Evolutionary conservation across 208 protist species (phyloP).

Genomic region (Tritrichomonas musculus): DNA sequence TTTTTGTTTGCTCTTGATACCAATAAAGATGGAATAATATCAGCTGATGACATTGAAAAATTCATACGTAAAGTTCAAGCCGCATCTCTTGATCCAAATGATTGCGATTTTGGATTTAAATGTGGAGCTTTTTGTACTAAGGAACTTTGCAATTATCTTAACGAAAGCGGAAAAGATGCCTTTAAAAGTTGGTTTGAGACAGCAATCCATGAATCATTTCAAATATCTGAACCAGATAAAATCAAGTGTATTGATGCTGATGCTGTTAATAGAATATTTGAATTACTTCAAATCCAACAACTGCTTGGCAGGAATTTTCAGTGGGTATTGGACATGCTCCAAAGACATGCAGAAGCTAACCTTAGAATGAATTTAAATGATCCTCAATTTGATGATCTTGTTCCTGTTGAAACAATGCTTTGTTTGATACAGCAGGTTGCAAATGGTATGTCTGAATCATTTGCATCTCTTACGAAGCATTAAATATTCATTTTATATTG

Average conservation of each 20-base stretch:
- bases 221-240: not conserved
- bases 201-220: not conserved
- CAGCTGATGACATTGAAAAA: not conserved
- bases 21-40: not conserved
- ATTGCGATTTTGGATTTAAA: slow-evolving; percentile 30
- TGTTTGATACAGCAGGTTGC: not conserved
- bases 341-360: slow-evolving; percentile 15
- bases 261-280: slow-evolving; percentile 7
- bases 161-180: not conserved
- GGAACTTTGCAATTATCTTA: not conserved
- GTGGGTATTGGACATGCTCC: slow-evolving; percentile 28
- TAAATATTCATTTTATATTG: too few species aligned
- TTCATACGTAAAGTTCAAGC: not conserved
- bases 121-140: not conserved
- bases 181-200: not conserved
- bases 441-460: not conserved
- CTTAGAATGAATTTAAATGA: slow-evolving; percentile 17
- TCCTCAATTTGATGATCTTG: slow-evolving; percentile 24
- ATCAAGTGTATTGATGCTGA: slow-evolving; percentile 9
- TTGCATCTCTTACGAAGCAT: not conserved
- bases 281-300: not conserved
- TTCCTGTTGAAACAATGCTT: slow-evolving; percentile 21
- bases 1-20: not conserved
- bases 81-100: not conserved
- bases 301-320: slow-evolving; percentile 18